A percentile compares a stretch with the other conserved stretches of the same genome.
These are phyloP conservation scores for Immersiella caudata DNA, from an alignment of 495 filamentous ascomycete species.

Conservation along the genomic window DNA sequence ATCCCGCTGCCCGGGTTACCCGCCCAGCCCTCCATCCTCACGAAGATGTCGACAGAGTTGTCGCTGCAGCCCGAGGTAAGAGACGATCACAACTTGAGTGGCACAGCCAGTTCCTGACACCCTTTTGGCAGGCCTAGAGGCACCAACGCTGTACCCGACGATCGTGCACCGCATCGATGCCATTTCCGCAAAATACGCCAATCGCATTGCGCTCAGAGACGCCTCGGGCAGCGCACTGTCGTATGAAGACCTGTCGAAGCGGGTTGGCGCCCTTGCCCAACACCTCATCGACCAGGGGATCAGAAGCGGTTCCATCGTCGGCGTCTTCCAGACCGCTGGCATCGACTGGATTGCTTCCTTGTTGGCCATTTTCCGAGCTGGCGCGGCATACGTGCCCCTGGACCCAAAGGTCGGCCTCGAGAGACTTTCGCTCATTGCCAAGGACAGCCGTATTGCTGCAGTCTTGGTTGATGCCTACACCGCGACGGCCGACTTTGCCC, in stretches of 20 bases:
- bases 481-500: constrained; percentile 35
- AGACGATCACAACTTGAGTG: constrained; percentile 1
- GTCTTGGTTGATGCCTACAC: constrained; percentile 44
- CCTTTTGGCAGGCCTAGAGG: constrained; percentile 5
- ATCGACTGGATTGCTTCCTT: constrained; percentile 54
- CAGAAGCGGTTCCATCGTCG: constrained; percentile 24
- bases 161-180: constrained; percentile 35
- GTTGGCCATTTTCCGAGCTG: constrained; percentile 55
- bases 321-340: constrained; percentile 39
- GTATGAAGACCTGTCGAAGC: constrained; percentile 23
- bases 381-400: constrained; percentile 56
- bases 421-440: constrained; percentile 26
- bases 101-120: constrained; percentile 6
- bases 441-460: constrained; percentile 20
- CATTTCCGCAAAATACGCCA: constrained; percentile 18
- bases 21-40: constrained; percentile 7
- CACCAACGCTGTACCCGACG: constrained; percentile 18
- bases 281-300: neutral
- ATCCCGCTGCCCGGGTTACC: constrained; percentile 15
- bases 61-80: constrained; percentile 12
- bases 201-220: constrained; percentile 25
- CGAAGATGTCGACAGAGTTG: constrained; percentile 8
- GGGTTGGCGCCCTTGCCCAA: constrained; percentile 23
- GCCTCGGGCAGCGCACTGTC: constrained; percentile 18
- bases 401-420: constrained; percentile 38